Evolutionary conservation across 352 stramenopile genomes (phyloP), one percentile per base, ranked within the genome.

Genomic region (Globisporangium abappressorium): DNA sequence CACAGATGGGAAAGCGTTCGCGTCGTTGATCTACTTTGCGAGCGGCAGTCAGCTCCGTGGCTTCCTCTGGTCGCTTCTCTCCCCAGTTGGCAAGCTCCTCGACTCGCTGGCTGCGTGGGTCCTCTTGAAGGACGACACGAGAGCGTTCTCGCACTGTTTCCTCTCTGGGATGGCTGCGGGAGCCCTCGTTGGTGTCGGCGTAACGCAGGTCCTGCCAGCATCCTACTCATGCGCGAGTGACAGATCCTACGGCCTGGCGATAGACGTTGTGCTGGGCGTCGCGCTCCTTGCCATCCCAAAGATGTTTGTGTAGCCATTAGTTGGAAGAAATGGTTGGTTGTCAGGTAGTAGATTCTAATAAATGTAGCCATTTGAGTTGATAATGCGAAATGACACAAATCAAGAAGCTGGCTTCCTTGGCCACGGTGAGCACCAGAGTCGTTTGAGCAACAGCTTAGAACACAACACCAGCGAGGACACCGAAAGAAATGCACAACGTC

Each of bases 101-200:
- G 55, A 28, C 20, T 60, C 55, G 22, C 55, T 46, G 15, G 18
- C 26, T 9, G 55, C 28, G 15, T 60, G 55, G 55, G 24, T n/a
- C 4, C 55, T 60, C 24, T 6, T 60, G 18, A 11, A 18, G 20
- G 55, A 43, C 18, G 55, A 60, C 11, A 41, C 2, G 7, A 38
- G 30, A 2, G 30, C 55, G 2, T 22, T 26, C 55, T 60, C 28
- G 18, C 30, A 9, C 30, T 30, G 18, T 9, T 60, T 60, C 20
- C 55, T 60, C 55, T 5, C 30, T 60, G 20, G 55, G 20, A 60
- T 60, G 55, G 30, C 55, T 60, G 55, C 55, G 18, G 55, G 55
- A 5, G 55, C 30, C 3, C 30, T 60, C 1, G 28, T 46, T 6
- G 8, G 30, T 2, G 20, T 41, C 15, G 55, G 54, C 1, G 55